Base-by-base conservation (phyloP, 495 filamentous ascomycete genomes). In the Usnea hakonensis region DNA sequence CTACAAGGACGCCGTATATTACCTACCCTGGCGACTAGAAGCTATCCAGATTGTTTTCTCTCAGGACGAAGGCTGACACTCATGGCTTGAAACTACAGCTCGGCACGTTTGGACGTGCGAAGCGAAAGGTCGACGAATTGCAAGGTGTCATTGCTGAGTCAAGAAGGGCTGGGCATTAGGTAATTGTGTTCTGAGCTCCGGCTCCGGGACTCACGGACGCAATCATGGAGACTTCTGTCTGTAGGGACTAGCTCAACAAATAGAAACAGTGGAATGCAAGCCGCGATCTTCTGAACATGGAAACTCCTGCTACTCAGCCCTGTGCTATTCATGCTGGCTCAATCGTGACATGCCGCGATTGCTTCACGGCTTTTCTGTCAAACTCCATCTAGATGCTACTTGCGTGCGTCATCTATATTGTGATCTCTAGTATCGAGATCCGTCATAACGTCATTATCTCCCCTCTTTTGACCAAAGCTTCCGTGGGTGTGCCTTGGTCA, bases 81-180 rank as follows among this genome's bases (percentile, higher is more conserved):
- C 36, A 23, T 28, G 21, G 35, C 10, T 41, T 63, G 38, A 63
- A n/a, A 48, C 30, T 69, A 62, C 57, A 90, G 84, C 92, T 98
- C 81, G 94, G 94, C 72, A 97, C 94, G 70, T 97, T 96, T 79
- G 86, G 86, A 71, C 91, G 94, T 73, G 94, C 92, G 69, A 98
- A 98, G 93, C 83, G 83, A 73, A 97, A 97, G 91, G 94, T 97
- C 67, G 94, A 98, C 75, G 91, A 96, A 81, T 89, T 98, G 80
- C 88, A 90, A 80, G 85, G 89, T 71, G 89, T 97, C 76, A 97
- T 97, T 78, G 92, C 91, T 70, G 94, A 98, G 84, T 86, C 90
- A 69, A 90, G 94, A 73, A 84, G 94, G 71, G 79, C 83, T 28
- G 86, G 74, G 72, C 89, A 92, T 84, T 91, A 90, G 85, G 79